phyloP scores from a whole-genome alignment of 306 rosid genomes.

The Fragaria iinumae region DNA sequence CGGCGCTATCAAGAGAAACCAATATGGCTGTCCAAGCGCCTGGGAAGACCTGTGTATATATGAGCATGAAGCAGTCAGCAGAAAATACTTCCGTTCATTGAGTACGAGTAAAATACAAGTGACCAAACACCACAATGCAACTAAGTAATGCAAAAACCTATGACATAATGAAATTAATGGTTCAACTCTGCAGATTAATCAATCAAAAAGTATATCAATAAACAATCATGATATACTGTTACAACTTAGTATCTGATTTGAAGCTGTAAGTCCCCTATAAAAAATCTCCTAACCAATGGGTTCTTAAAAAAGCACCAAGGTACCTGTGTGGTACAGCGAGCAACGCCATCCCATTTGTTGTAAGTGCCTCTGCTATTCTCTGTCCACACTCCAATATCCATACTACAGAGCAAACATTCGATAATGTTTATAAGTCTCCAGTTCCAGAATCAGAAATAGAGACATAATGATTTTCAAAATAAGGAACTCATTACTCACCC shows the following conservation, averaged over 20 bases:
- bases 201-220: background rate
- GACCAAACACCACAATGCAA: background rate
- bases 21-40: slow-evolving; percentile 98
- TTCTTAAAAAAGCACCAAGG: background rate
- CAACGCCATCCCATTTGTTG: slow-evolving; percentile 85
- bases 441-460: background rate
- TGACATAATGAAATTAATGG: background rate
- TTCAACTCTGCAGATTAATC: background rate
- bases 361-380: slow-evolving; percentile 79
- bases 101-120: background rate
- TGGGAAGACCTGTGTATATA: slow-evolving; percentile 66
- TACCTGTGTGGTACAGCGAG: slow-evolving; percentile 83
- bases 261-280: background rate
- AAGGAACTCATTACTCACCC: slow-evolving; percentile 54
- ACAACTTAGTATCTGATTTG: background rate
- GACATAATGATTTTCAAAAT: slow-evolving; percentile 11
- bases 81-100: background rate
- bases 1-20: slow-evolving; percentile 78
- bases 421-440: slow-evolving; percentile 12
- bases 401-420: slow-evolving; percentile 46
- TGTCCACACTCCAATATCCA: slow-evolving; percentile 88
- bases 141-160: background rate
- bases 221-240: too few relatives aligned
- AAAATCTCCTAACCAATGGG: background rate
- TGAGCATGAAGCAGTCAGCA: slow-evolving; percentile 4